Evolutionary conservation across 495 filamentous ascomycete species (phyloP).

Genomic region (Aspergillus sparsus): DNA sequence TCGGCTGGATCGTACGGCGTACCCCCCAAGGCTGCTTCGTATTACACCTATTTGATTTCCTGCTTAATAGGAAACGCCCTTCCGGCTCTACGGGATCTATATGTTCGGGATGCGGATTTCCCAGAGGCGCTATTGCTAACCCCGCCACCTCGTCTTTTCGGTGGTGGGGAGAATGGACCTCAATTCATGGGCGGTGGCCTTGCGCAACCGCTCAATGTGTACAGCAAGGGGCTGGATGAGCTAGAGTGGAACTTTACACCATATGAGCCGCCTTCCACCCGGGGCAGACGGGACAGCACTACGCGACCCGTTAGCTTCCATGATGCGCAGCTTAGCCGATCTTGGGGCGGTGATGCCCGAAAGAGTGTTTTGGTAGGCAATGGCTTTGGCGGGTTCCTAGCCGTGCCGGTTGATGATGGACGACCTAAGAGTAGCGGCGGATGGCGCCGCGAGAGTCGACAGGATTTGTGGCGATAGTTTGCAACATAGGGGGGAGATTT

Average conservation of each 20-base stretch:
- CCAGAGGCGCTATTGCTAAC: slow-evolving; percentile 71
- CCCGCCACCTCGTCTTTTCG: slow-evolving; percentile 52
- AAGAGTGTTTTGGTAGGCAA: slow-evolving; percentile 69
- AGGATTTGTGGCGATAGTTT: slow-evolving; percentile 46
- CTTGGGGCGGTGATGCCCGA: slow-evolving; percentile 63
- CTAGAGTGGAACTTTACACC: slow-evolving; percentile 81
- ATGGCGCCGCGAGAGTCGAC: slow-evolving; percentile 37
- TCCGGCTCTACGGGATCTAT: slow-evolving; percentile 70
- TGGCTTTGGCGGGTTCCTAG: slow-evolving; percentile 78
- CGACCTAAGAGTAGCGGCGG: slow-evolving; percentile 42
- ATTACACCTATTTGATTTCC: slow-evolving; percentile 83
- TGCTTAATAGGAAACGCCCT: slow-evolving; percentile 76
- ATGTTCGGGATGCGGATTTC: slow-evolving; percentile 82
- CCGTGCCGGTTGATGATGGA: slow-evolving; percentile 64
- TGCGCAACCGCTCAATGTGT: slow-evolving; percentile 71
- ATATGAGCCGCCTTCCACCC: slow-evolving; percentile 48
- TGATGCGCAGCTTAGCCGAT: slow-evolving; percentile 53
- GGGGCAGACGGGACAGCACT: slow-evolving; percentile 35
- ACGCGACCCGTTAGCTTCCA: slow-evolving; percentile 59
- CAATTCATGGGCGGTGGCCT: slow-evolving; percentile 47
- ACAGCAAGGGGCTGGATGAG: slow-evolving; percentile 82
- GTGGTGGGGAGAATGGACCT: slow-evolving; percentile 34
- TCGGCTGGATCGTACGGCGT: slow-evolving; percentile 53
- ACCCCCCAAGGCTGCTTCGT: slow-evolving; percentile 61
- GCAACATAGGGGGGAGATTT: neutral